Conservation (phyloP, 176 grass and related monocot species). For the Oropetium thomaeum region DNA sequence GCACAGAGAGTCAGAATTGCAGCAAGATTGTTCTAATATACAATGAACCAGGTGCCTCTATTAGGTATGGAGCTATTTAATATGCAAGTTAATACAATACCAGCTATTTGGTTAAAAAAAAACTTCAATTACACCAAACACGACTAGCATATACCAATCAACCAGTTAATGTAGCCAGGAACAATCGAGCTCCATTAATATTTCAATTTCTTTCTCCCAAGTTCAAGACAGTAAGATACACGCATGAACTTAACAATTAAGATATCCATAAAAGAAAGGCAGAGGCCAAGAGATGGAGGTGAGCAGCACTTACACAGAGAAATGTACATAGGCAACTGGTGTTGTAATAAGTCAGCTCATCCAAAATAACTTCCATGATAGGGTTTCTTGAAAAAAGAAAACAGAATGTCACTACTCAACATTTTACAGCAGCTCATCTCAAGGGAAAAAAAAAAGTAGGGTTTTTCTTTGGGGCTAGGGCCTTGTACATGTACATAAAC, state of each 20-base stretch:
- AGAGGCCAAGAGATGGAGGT: conserved; percentile 16
- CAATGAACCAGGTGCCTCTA: conserved; percentile 1
- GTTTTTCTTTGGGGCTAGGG: too few relatives aligned
- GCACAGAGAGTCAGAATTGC: neutral
- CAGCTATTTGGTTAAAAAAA: neutral
- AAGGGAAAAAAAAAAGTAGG: too few relatives aligned
- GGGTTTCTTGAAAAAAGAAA: conserved; percentile 55
- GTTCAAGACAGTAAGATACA: neutral
- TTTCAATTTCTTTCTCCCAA: conserved; percentile 17
- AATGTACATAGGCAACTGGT: conserved; percentile 62
- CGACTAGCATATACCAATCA: neutral
- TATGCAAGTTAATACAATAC: neutral
- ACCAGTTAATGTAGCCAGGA: neutral
- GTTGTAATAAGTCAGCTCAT: conserved; percentile 90
- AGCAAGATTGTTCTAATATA: conserved; percentile 1
- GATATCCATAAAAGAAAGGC: neutral
- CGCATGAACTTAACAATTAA: conserved; percentile 7
- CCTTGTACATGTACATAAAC: too few relatives aligned
- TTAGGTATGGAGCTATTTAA: conserved; percentile 5
- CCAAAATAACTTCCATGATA: conserved; percentile 83
- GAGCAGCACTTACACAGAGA: conserved; percentile 59
- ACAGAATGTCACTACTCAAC: conserved; percentile 32
- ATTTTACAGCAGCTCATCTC: neutral
- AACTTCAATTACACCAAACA: neutral
- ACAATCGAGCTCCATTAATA: neutral